A percentile compares a stretch with the other conserved stretches of the same genome.
phyloP scores from a whole-genome alignment of 2,329 filamentous ascomycete species.

The Beauveria rudraprayagi region DNA sequence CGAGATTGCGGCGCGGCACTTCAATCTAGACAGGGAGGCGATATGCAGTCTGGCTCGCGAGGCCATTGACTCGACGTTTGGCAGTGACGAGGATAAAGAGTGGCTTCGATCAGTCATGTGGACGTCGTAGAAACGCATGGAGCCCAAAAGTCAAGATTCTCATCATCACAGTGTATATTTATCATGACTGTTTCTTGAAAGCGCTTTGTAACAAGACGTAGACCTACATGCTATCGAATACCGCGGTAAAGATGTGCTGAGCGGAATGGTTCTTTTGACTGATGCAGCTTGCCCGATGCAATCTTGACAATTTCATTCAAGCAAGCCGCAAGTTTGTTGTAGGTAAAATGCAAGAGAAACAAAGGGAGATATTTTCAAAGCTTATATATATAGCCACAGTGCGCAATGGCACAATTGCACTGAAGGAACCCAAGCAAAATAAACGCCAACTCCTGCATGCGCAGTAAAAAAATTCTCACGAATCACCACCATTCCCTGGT shows the following conservation, averaged over 20 bases:
- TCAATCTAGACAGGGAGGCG: slow-evolving; percentile 42
- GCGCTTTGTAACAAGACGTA: slow-evolving; percentile 2
- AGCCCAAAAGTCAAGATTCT: neutral
- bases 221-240: slow-evolving; percentile 8
- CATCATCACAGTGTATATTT: neutral
- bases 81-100: slow-evolving; percentile 51
- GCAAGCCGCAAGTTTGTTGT: neutral
- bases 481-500: neutral
- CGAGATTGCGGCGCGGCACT: slow-evolving; percentile 61
- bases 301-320: neutral
- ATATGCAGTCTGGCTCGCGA: slow-evolving; percentile 50
- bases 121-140: slow-evolving; percentile 15
- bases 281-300: neutral
- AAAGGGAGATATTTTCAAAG: neutral
- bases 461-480: neutral
- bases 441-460: slow-evolving; percentile 8
- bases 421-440: neutral
- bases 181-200: neutral
- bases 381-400: neutral
- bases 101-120: slow-evolving; percentile 46
- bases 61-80: slow-evolving; percentile 60
- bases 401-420: neutral
- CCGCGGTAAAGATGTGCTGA: slow-evolving; percentile 6
- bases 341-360: neutral
- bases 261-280: slow-evolving; percentile 4